Evolutionary conservation across 345 rosid species (phyloP).

Genomic region (Melaleuca alternifolia): DNA sequence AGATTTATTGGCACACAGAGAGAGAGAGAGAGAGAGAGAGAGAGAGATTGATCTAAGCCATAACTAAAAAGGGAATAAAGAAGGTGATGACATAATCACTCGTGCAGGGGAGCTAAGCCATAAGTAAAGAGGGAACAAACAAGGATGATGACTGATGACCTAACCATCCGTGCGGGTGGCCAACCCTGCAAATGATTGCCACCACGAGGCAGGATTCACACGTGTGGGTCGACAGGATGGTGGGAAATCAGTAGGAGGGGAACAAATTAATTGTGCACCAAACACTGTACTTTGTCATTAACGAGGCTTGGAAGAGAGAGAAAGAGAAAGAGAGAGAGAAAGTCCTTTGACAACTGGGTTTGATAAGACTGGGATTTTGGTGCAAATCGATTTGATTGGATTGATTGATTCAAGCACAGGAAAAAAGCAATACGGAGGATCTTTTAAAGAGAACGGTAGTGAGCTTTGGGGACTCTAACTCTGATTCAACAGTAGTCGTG

Average conservation of each 20-base stretch:
- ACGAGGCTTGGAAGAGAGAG: neutral
- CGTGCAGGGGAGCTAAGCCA: neutral
- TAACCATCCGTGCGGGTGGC: conserved; percentile 5
- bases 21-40: no score
- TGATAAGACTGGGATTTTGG: neutral
- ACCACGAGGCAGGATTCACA: neutral
- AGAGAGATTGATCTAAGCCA: neutral
- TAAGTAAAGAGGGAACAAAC: neutral
- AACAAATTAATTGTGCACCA: neutral
- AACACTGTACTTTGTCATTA: neutral
- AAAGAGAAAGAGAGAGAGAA: no score
- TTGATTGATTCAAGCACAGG: neutral
- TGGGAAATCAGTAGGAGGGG: neutral
- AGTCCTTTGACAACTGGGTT: conserved; percentile 1
- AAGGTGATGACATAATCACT: neutral
- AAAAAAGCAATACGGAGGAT: neutral
- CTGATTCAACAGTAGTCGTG: neutral
- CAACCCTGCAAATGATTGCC: neutral
- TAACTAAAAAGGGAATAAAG: neutral
- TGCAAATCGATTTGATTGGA: neutral
- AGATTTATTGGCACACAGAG: neutral
- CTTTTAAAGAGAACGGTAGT: neutral
- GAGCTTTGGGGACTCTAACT: neutral
- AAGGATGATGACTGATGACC: neutral
- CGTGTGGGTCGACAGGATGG: neutral